A percentile compares a stretch with the other conserved stretches of the same genome.
Conservation (phyloP, 2,329 filamentous ascomycete genomes). For the Sarocladiaceae sp. region DNA sequence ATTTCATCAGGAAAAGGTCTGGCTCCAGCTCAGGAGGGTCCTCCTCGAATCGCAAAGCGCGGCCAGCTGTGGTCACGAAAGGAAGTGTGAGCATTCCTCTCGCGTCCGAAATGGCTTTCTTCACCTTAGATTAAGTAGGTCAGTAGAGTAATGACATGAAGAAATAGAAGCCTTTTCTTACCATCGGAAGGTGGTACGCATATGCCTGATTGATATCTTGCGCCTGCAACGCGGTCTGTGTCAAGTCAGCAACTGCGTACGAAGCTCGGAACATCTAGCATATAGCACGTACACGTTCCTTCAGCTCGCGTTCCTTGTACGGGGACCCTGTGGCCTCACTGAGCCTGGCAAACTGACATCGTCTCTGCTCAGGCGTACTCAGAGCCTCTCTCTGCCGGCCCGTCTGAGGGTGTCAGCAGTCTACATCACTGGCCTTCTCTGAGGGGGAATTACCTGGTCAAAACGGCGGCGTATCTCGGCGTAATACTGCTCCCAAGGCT, state of each 20-base stretch:
- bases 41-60: not conserved
- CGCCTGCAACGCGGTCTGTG: not conserved
- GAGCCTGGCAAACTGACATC: not conserved
- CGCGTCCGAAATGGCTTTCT: not conserved
- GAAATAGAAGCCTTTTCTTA: not conserved
- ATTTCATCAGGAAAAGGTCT: not conserved
- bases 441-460: not conserved
- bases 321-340: not conserved
- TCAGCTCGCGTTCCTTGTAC: not conserved
- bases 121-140: not conserved
- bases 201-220: slow-evolving; percentile 4
- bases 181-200: slow-evolving; percentile 2
- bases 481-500: slow-evolving; percentile 3
- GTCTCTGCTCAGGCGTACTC: not conserved
- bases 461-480: not conserved
- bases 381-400: not conserved
- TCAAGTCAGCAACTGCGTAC: not conserved
- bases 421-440: too few relatives aligned
- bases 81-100: not conserved
- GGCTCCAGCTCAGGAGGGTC: not conserved
- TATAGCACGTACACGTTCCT: not conserved
- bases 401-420: not conserved
- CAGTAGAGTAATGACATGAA: not conserved
- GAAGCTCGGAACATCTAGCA: too few relatives aligned
- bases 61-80: slow-evolving; percentile 4